Evolutionary conservation across 176 grass and related monocot species (phyloP), one percentile per base, ranked within the genome.

Genomic region (Oryza glumipatula): DNA sequence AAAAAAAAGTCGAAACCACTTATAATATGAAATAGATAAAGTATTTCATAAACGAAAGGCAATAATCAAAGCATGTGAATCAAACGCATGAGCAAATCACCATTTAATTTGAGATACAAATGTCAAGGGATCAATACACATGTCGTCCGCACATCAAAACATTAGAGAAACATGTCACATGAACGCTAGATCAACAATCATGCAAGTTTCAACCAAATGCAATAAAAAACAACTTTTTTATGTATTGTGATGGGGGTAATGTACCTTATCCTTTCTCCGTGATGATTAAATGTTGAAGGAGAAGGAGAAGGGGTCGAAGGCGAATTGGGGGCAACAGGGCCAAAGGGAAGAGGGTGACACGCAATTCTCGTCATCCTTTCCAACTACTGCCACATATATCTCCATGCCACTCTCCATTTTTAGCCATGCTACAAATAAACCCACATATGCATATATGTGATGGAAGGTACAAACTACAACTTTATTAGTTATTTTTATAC

Each of bases 241-340:
- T 16, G 11, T 2, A 41, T 4, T 21, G 9, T 54, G 13, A 3
- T 63, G 6, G 54, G 21, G n/a, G 17, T 17, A 58, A 58, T 21
- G 54, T 58, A 58, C 54, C 84, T 76, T 79, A 73, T 51, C 41
- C 68, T 65, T 51, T 26, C 12, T 30, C 28, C 38, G 12, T 0
- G 16, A 15, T 64, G 24, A 71, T 65, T 68, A 76, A 17, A 6
- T 30, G 51, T 22, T 4, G 11, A 87, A 71, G 70, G 36, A 68
- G 63, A 75, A 82, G 78, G 78, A 87, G 78, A 87, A 87, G 35
- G 77, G 70, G 61, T 68, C 16, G 4, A 81, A 47, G 72, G 23
- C 7, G 15, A 45, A 74, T 73, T 39, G 4, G 17, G 61, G 22
- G 4, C 5, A 4, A 16, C 33, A 9, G 15, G 70, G 21, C 13